Base-by-base conservation (phyloP, 257 asterid species). In the Capsicum pubescens region DNA sequence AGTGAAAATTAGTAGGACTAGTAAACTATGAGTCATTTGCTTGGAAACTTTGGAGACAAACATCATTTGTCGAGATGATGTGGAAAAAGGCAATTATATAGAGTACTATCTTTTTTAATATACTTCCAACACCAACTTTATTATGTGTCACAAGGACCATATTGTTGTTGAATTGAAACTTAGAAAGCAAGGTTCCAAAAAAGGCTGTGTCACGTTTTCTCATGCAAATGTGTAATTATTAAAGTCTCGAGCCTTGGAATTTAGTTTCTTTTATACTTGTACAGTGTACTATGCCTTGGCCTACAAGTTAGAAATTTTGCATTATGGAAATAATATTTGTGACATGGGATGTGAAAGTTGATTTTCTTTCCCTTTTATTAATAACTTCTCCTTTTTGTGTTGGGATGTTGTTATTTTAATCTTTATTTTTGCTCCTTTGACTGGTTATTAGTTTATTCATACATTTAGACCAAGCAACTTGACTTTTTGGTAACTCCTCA, bases 41-140 rank as follows among this genome's bases (percentile, higher is more conserved):
- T 74, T 76, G 81, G 44, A 52, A 76, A 76, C 63, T 76, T 50
- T 52, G 61, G 48, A 50, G 81, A 21, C 81, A 50, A 76, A 76
- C 48, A 21, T 9, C n/a, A 26, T 76, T 3, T 59, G 80, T 71
- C 57, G n/a, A 46, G 14, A n/a, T 71, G 80, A 48, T 48, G 44
- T 76, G 13, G 81, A 76, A 76, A 76, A 69, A 26, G 63, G 59
- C 60, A 72, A 9, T 17, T 3, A 50, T 50, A 12, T 2, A 39
- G 26, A 26, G 32, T 26, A 26, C 32, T 8, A 56, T 26, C 12
- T 35, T 69, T 39, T 36, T 39, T 3, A 8, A 69, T 68, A 72
- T 76, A 26, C 11, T 52, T 52, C 13, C 19, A 54, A 21, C 9
- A 54, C 48, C 81, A 13, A 52, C 81, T 76, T 76, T 68, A 15